Evolutionary conservation across 192 early-diverging fungal genomes (phyloP).

Genomic region (Mortierella antarctica): DNA sequence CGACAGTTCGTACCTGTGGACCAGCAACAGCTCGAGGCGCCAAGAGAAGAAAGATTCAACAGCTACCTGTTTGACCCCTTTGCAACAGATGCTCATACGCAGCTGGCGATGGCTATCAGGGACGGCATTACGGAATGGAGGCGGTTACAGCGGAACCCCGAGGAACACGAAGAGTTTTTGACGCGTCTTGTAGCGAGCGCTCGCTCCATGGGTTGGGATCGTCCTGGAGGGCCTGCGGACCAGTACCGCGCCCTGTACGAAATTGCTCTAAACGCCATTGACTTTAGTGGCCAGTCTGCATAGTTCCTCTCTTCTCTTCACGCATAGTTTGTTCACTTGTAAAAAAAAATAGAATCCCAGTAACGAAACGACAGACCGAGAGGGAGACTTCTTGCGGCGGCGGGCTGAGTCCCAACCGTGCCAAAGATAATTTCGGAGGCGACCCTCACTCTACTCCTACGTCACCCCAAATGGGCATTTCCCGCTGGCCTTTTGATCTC

Average conservation of each 20-base stretch:
- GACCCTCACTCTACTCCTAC: too few relatives aligned
- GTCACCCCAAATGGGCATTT: too few relatives aligned
- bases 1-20: slow-evolving; percentile 33
- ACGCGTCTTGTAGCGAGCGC: slow-evolving; percentile 60
- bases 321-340: too few relatives aligned
- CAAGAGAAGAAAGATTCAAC: slow-evolving; percentile 49
- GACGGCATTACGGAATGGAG: slow-evolving; percentile 51
- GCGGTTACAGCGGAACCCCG: slow-evolving; percentile 18
- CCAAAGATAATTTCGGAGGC: too few relatives aligned
- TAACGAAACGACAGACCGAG: too few relatives aligned
- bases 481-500: too few relatives aligned
- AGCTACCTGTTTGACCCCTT: slow-evolving; percentile 57
- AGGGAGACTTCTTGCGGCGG: too few relatives aligned
- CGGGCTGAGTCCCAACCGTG: too few relatives aligned
- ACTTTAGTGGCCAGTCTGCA: slow-evolving; percentile 9
- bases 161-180: slow-evolving; percentile 57
- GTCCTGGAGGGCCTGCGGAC: slow-evolving; percentile 58
- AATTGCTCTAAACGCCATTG: slow-evolving; percentile 37
- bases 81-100: slow-evolving; percentile 26
- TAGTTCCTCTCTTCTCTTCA: background rate
- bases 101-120: slow-evolving; percentile 52
- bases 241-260: slow-evolving; percentile 59
- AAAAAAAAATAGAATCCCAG: too few relatives aligned
- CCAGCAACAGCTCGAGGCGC: slow-evolving; percentile 29
- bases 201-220: slow-evolving; percentile 60